Base-by-base conservation (phyloP, 441 rosid genomes). In the Croton setiger region DNA sequence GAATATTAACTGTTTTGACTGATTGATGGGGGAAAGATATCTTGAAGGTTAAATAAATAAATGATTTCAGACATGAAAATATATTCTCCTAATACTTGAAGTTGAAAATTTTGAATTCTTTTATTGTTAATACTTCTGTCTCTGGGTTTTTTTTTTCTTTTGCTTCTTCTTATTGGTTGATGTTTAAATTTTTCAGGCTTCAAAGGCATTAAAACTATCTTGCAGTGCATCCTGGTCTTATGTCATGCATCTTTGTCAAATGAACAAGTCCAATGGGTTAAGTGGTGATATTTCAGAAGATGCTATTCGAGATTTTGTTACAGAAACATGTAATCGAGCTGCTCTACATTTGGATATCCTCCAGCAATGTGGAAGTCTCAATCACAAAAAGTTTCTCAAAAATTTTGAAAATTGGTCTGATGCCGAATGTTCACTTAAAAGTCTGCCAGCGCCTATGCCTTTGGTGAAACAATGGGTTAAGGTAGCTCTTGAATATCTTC, bases 391-490 rank as follows among this genome's bases (percentile, higher is more conserved):
- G 72, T 64, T 82, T 71, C 67, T 85, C 31, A 66, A 64, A 60
- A 74, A 83, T 76, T 87, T 96, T 57, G 89, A 85, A 79, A 82
- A 67, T 69, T 96, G 97, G 98, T 80, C 87, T 23, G 52, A 68
- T 73, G 96, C 87, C 79, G 87, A 78, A 72, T 75, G 71, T 68
- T 77, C 80, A 75, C 81, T 84, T 59, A 76, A 65, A 63, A 68
- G 62, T 71, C 64, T 88, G 72, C 84, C 91, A 59, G 85, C 81
- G 82, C 99, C 96, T 48, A 72, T 72, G 75, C 76, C 87, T 74
- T 69, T 93, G 85, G 90, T 96, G 79, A 86, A 88, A 81, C 90
- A 86, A 66, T 96, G 99, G 99, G 96, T 87, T 75, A 96, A 93
- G 98, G 98, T 91, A 86, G 71, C 67, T 63, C 63, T 60, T 74